phyloP scores from a whole-genome alignment of 345 rosid genomes.

The Populus deltoides region DNA sequence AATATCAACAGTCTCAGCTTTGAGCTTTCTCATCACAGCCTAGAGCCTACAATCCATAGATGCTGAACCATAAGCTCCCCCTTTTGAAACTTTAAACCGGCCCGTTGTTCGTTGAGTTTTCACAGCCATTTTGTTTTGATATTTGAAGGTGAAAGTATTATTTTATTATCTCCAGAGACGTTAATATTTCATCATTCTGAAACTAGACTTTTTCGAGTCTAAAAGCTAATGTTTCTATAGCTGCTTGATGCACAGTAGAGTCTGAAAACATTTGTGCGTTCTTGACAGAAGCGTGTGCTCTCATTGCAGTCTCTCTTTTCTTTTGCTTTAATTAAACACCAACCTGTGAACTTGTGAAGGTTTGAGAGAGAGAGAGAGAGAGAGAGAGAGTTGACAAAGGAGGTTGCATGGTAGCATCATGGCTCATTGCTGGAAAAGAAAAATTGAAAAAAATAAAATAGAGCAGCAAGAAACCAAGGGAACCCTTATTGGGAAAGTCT shows the following conservation, averaged over 20 bases:
- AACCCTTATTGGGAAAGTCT: background rate
- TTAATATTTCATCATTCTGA: background rate
- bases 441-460: background rate
- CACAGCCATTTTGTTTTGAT: background rate
- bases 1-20: background rate
- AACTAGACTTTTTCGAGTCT: constrained; percentile 8
- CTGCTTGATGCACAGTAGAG: background rate
- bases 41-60: background rate
- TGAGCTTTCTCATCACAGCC: background rate
- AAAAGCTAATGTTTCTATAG: constrained; percentile 4
- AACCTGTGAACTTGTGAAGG: background rate
- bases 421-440: background rate
- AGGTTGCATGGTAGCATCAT: background rate
- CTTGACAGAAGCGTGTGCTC: constrained; percentile 1
- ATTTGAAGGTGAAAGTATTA: background rate
- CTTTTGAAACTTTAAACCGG: background rate
- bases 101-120: background rate
- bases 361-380: constrained; percentile 3
- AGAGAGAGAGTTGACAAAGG: background rate
- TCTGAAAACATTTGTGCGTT: constrained; percentile 4
- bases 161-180: background rate
- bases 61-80: background rate
- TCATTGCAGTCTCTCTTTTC: background rate
- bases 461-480: background rate
- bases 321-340: background rate